Conservation (phyloP, 2,329 filamentous ascomycete genomes). For the Zymoseptoria passerinii region DNA sequence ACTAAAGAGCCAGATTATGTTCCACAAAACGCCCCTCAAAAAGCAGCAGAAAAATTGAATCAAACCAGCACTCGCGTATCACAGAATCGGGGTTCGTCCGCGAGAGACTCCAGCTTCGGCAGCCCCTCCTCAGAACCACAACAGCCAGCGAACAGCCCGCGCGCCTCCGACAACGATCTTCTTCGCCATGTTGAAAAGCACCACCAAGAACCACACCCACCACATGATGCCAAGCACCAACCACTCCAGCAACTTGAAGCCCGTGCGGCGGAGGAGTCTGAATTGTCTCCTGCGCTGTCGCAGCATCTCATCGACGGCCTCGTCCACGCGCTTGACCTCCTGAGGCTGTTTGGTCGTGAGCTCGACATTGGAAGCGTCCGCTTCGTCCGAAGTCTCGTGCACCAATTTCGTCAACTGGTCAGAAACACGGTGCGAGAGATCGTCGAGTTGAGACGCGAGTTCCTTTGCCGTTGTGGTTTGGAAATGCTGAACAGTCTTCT, state of each 20-base stretch:
- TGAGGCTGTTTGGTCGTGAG: slow-evolving; percentile 69
- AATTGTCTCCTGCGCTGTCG: slow-evolving; percentile 65
- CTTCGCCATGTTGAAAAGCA: slow-evolving; percentile 59
- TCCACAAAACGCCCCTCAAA: background rate
- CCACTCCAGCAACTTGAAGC: slow-evolving; percentile 84
- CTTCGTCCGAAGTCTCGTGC: slow-evolving; percentile 63
- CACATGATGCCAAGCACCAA: slow-evolving; percentile 81
- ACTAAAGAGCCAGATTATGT: background rate
- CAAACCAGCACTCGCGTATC: background rate
- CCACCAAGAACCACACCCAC: slow-evolving; percentile 87
- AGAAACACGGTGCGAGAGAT: slow-evolving; percentile 40
- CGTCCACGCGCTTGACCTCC: slow-evolving; percentile 69
- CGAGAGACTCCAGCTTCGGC: background rate
- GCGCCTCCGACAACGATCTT: slow-evolving; percentile 54
- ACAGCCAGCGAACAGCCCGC: slow-evolving; percentile 63
- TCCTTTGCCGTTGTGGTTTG: slow-evolving; percentile 37
- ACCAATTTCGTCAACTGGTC: slow-evolving; percentile 51
- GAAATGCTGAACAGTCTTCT: slow-evolving; percentile 45
- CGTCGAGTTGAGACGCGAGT: slow-evolving; percentile 37
- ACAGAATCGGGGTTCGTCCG: background rate
- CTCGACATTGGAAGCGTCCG: slow-evolving; percentile 68
- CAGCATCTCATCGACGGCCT: slow-evolving; percentile 61
- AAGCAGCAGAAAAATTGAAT: background rate
- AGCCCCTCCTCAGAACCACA: slow-evolving; percentile 56
- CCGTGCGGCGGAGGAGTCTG: slow-evolving; percentile 64